Evolutionary conservation across 192 early-diverging fungal species (phyloP).

Genomic region (Mortierella antarctica): DNA sequence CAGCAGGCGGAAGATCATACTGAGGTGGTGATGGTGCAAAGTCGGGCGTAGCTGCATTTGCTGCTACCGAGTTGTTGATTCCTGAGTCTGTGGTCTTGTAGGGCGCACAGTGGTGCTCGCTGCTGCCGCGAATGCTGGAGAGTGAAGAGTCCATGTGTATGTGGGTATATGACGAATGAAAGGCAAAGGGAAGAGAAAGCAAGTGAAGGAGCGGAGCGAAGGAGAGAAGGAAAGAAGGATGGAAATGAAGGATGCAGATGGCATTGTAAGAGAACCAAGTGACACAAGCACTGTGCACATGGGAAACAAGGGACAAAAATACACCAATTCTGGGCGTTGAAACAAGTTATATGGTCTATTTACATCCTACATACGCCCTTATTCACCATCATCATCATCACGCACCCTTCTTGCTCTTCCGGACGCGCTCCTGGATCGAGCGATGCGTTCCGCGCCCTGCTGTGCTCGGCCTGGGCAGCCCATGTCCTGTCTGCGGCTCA

Average conservation of each 20-base stretch:
- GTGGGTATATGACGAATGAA: too few relatives aligned
- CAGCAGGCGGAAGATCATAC: too few relatives aligned
- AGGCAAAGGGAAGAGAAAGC: not conserved
- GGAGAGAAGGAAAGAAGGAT: slow-evolving; percentile 5
- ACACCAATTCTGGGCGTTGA: not conserved
- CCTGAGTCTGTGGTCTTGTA: too few relatives aligned
- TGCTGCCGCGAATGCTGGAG: too few relatives aligned
- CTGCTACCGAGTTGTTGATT: too few relatives aligned
- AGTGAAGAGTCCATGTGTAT: too few relatives aligned
- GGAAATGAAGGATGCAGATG: not conserved
- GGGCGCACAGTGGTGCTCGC: too few relatives aligned
- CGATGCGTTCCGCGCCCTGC: not conserved
- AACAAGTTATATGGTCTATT: not conserved
- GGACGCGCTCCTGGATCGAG: not conserved
- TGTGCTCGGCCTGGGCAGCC: not conserved
- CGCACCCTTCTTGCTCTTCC: slow-evolving; percentile 15
- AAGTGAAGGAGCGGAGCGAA: not conserved
- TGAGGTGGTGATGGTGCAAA: too few relatives aligned
- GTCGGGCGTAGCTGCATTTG: too few relatives aligned
- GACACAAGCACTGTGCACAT: not conserved
- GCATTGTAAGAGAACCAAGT: not conserved
- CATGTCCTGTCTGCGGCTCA: not conserved
- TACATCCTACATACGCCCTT: too few relatives aligned
- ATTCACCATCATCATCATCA: too few relatives aligned
- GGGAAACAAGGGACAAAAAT: not conserved